A percentile compares a stretch with the other conserved stretches of the same genome.
These are phyloP conservation scores for Cercophora sp. DNA, from an alignment of 495 filamentous ascomycete species.

Conservation along the genomic window DNA sequence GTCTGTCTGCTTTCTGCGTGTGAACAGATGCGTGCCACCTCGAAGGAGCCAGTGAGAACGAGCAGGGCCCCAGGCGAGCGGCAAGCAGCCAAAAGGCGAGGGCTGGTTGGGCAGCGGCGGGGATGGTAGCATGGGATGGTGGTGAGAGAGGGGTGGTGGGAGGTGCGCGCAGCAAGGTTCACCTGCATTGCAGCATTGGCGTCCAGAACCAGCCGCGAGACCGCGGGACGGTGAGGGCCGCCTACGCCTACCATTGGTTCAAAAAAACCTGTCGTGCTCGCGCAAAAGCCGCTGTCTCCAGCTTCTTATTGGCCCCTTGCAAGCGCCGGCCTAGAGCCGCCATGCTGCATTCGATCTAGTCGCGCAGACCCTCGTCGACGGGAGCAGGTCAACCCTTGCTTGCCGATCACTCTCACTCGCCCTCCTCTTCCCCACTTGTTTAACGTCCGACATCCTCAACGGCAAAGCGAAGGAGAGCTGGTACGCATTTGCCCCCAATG, in stretches of 20 bases:
- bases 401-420: slow-evolving; percentile 8
- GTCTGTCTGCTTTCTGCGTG: too few species aligned
- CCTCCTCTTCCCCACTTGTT: background rate
- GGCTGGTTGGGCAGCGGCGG: slow-evolving; percentile 39
- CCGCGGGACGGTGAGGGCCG: slow-evolving; percentile 8
- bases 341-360: slow-evolving; percentile 18
- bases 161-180: background rate
- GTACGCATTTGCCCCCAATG: slow-evolving; percentile 13
- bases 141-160: slow-evolving; percentile 6
- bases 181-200: slow-evolving; percentile 2
- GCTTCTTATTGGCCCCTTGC: slow-evolving; percentile 22
- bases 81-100: slow-evolving; percentile 32
- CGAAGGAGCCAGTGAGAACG: slow-evolving; percentile 15
- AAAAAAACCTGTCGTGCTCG: slow-evolving; percentile 32
- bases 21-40: slow-evolving; percentile 17
- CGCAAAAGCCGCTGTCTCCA: slow-evolving; percentile 13
- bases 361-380: slow-evolving; percentile 2
- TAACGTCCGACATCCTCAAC: background rate
- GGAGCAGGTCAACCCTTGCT: slow-evolving; percentile 11
- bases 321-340: slow-evolving; percentile 29
- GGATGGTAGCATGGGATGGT: slow-evolving; percentile 21
- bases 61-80: slow-evolving; percentile 21
- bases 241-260: slow-evolving; percentile 23
- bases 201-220: slow-evolving; percentile 11
- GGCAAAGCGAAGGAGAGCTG: too few species aligned